Conservation (phyloP, 73 alveolate species). For the Effrenium voratum region DNA sequence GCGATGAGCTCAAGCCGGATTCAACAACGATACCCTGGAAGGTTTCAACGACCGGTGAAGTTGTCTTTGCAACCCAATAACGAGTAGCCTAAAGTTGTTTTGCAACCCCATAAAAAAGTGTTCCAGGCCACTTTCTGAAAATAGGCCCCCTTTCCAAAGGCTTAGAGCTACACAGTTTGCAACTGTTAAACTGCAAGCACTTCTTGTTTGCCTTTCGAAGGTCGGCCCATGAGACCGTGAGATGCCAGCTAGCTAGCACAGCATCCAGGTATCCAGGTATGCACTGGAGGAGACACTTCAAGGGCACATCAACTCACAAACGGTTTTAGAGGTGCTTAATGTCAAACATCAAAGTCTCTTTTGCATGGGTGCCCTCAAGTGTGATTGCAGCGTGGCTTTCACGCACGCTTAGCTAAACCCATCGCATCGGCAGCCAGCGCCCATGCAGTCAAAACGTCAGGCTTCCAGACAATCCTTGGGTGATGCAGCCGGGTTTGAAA, state of each 20-base stretch:
- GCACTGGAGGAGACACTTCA: no score
- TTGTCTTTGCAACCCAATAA: background rate
- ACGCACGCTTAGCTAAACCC: no score
- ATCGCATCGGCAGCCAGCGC: background rate
- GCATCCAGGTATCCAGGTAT: background rate
- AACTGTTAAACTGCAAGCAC: background rate
- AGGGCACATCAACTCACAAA: no score
- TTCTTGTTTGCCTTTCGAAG: no score
- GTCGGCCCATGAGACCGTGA: background rate
- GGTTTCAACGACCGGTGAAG: background rate
- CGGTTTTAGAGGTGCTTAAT: no score
- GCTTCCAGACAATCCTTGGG: background rate
- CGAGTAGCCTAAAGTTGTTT: no score
- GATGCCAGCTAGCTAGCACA: background rate
- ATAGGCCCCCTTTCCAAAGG: background rate
- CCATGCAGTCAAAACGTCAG: constrained; percentile 2
- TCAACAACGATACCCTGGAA: background rate
- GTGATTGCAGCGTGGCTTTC: no score
- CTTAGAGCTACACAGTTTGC: background rate
- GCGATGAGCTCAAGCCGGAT: background rate
- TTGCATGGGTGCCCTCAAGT: no score
- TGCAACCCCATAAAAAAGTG: no score
- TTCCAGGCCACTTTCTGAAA: no score
- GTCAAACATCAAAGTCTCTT: no score
- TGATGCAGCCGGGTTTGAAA: background rate